Evolutionary conservation across 2,329 filamentous ascomycete genomes (phyloP).

Genomic region (Arthrinium phaeospermum): DNA sequence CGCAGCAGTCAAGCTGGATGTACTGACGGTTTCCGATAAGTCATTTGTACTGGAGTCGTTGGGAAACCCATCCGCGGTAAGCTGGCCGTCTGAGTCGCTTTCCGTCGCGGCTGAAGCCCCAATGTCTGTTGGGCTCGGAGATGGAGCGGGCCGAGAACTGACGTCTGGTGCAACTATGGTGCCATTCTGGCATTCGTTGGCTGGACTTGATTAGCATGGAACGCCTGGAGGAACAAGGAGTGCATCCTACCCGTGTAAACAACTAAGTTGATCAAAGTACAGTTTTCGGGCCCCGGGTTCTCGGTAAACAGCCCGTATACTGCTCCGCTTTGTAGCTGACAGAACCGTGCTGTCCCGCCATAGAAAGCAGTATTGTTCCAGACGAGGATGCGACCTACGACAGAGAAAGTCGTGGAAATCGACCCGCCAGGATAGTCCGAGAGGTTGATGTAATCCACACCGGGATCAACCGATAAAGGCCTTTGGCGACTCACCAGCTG

Average conservation of each 20-base stretch:
- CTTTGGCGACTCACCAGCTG: background rate
- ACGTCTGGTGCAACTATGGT: background rate
- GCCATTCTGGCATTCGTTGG: slow-evolving; percentile 6
- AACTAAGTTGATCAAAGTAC: slow-evolving; percentile 15
- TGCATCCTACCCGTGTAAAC: slow-evolving; percentile 19
- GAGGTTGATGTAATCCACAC: slow-evolving; percentile 18
- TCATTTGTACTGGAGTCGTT: background rate
- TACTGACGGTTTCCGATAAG: background rate
- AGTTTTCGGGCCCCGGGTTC: background rate
- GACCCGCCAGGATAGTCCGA: slow-evolving; percentile 16
- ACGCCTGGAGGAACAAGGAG: background rate
- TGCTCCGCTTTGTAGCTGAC: background rate
- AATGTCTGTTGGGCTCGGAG: background rate
- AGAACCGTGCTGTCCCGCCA: slow-evolving; percentile 20
- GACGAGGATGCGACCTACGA: background rate
- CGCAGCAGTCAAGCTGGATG: background rate
- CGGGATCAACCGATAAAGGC: slow-evolving; percentile 22
- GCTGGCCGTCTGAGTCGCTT: background rate
- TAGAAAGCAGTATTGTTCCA: slow-evolving; percentile 22
- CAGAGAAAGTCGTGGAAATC: slow-evolving; percentile 20
- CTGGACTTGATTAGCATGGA: background rate
- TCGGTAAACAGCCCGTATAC: slow-evolving; percentile 18
- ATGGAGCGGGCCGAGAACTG: background rate
- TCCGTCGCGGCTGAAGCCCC: background rate
- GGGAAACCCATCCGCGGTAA: background rate